Percentiles rank a stretch among this genome's conserved stretches.
Conservation (phyloP, 2,329 filamentous ascomycete species). For the Aspergillus fijiensis region DNA sequence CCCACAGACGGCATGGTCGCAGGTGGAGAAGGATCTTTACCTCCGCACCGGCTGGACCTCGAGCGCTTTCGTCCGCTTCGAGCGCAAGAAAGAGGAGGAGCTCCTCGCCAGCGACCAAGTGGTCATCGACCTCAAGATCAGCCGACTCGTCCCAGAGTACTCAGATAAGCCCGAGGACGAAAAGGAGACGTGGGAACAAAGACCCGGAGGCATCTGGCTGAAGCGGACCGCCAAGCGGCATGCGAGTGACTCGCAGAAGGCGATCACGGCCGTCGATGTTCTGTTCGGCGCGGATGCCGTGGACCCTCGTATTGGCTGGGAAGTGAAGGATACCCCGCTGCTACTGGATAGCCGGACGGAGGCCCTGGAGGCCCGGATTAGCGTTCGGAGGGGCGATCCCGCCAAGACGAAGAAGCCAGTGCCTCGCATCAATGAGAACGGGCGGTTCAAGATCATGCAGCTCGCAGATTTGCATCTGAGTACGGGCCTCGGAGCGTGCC, state of each 20-base stretch:
- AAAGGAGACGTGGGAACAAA: constrained; percentile 71
- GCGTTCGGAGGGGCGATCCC: constrained; percentile 70
- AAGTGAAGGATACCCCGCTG: constrained; percentile 70
- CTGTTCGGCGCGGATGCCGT: constrained; percentile 89
- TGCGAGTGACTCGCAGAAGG: constrained; percentile 70
- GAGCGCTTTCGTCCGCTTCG: constrained; percentile 77
- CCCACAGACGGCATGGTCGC: constrained; percentile 72
- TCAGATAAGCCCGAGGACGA: constrained; percentile 56
- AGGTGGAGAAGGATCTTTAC: constrained; percentile 86
- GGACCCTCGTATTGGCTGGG: constrained; percentile 84
- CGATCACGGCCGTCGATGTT: constrained; percentile 79
- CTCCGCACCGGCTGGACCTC: constrained; percentile 71
- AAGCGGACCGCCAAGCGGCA: constrained; percentile 70
- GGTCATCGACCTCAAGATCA: constrained; percentile 74
- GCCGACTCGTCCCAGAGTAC: constrained; percentile 66
- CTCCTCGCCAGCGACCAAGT: constrained; percentile 72
- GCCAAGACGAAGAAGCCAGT: constrained; percentile 65
- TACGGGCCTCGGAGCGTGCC: constrained; percentile 80
- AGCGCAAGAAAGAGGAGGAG: constrained; percentile 83
- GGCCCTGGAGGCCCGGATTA: constrained; percentile 70
- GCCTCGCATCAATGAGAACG: constrained; percentile 79
- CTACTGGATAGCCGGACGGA: constrained; percentile 64
- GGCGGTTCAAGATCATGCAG: constrained; percentile 97
- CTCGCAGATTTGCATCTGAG: constrained; percentile 91
- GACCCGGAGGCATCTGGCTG: constrained; percentile 78